These are phyloP conservation scores for Volvox reticuliferus DNA, from an alignment of 139 green algal genomes.

Conservation along the genomic window DNA sequence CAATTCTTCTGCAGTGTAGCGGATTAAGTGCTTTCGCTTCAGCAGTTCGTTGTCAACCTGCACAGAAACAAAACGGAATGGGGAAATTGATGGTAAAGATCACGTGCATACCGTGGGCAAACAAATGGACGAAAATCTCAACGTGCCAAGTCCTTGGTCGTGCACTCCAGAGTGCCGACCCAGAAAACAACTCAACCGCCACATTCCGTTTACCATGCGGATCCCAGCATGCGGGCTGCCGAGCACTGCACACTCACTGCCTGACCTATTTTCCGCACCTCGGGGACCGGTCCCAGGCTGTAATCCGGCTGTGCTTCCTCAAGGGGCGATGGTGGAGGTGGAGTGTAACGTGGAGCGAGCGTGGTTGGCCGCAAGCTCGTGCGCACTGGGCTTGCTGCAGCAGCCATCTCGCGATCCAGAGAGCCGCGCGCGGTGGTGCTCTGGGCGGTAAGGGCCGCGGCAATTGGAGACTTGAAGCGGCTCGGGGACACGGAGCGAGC, in stretches of 20 bases:
- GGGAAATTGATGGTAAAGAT: too few species aligned
- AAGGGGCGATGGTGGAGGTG: conserved; percentile 1
- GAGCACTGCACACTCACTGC: too few species aligned
- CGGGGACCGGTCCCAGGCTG: conserved; percentile 25
- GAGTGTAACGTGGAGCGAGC: conserved; percentile 34
- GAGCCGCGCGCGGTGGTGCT: neutral
- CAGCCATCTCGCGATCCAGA: conserved; percentile 31
- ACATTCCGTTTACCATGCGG: too few species aligned
- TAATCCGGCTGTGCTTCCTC: neutral
- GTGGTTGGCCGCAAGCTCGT: conserved; percentile 24
- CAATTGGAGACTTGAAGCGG: conserved; percentile 10
- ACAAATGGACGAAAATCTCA: too few species aligned
- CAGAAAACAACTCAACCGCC: too few species aligned
- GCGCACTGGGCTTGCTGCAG: neutral
- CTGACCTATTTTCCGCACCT: conserved; percentile 9
- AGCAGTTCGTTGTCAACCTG: conserved; percentile 62
- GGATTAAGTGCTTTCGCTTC: conserved; percentile 61
- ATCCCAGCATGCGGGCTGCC: too few species aligned
- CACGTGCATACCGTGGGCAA: too few species aligned
- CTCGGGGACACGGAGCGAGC: conserved; percentile 34
- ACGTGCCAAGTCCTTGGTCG: too few species aligned
- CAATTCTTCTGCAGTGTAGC: conserved; percentile 56
- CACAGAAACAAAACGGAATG: neutral
- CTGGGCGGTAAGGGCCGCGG: neutral
- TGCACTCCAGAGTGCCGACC: too few species aligned